phyloP scores from a whole-genome alignment of 75 land plant genomes.

The Selaginella tamariscina region DNA sequence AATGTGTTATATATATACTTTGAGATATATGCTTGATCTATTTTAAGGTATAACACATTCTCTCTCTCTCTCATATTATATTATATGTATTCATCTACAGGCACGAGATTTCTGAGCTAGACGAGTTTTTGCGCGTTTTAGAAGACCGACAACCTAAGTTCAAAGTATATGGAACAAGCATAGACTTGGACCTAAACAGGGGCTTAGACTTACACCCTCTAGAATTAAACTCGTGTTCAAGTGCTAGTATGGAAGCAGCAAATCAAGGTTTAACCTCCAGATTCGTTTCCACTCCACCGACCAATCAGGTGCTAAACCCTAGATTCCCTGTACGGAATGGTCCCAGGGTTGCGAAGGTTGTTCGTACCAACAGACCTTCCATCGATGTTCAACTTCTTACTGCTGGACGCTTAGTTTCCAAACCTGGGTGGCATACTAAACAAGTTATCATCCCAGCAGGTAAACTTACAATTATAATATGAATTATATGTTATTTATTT shows the following conservation, averaged over 20 bases:
- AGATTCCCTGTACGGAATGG: too few relatives aligned
- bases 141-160: conserved; percentile 31
- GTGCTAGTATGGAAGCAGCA: not conserved
- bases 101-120: conserved; percentile 42
- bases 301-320: not conserved
- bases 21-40: too few relatives aligned
- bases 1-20: too few relatives aligned
- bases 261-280: not conserved
- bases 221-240: not conserved
- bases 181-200: not conserved
- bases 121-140: conserved; percentile 50
- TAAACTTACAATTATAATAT: conserved; percentile 15
- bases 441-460: conserved; percentile 70
- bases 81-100: too few relatives aligned
- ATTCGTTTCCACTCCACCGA: not conserved
- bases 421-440: conserved; percentile 45
- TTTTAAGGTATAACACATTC: too few relatives aligned
- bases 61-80: too few relatives aligned
- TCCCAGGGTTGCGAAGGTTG: conserved; percentile 53
- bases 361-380: conserved; percentile 20
- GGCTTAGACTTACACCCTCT: not conserved
- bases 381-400: conserved; percentile 37
- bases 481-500: conserved; percentile 21
- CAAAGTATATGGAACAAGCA: conserved; percentile 14
- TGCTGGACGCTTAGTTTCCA: conserved; percentile 36